Conservation (phyloP, 768 basidiomycete genomes). For the Filobasidium floriforme region DNA sequence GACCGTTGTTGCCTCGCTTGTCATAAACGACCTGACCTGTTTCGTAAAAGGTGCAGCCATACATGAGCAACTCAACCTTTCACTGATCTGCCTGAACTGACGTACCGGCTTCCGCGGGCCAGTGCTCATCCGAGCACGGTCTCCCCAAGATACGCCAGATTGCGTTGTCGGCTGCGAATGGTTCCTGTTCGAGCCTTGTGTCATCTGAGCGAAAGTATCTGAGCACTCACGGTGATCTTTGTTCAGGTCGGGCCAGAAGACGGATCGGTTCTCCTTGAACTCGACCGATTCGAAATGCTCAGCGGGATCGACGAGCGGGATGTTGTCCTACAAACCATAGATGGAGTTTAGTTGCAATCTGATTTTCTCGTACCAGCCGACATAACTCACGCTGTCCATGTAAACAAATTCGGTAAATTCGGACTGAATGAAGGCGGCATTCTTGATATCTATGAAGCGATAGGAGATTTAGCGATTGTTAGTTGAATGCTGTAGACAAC, state of each 20-base stretch:
- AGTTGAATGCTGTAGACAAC: too few species aligned
- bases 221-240: constrained; percentile 46
- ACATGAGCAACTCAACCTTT: too few species aligned
- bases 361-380: background rate
- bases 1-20: constrained; percentile 47
- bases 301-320: constrained; percentile 45
- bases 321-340: constrained; percentile 41
- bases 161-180: constrained; percentile 44
- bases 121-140: constrained; percentile 44
- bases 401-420: constrained; percentile 42
- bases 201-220: too few species aligned
- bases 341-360: background rate
- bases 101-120: constrained; percentile 44
- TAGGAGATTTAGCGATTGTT: background rate
- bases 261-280: constrained; percentile 42
- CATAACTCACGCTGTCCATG: constrained; percentile 36
- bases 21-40: constrained; percentile 46
- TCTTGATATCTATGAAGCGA: constrained; percentile 34
- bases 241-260: constrained; percentile 50
- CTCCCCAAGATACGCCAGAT: constrained; percentile 46
- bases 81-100: background rate
- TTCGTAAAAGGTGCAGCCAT: too few species aligned
- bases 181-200: background rate
- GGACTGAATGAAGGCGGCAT: constrained; percentile 35
- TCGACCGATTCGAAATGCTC: constrained; percentile 44